Conservation (phyloP, 2,329 filamentous ascomycete species). For the Colletotrichum truncatum region DNA sequence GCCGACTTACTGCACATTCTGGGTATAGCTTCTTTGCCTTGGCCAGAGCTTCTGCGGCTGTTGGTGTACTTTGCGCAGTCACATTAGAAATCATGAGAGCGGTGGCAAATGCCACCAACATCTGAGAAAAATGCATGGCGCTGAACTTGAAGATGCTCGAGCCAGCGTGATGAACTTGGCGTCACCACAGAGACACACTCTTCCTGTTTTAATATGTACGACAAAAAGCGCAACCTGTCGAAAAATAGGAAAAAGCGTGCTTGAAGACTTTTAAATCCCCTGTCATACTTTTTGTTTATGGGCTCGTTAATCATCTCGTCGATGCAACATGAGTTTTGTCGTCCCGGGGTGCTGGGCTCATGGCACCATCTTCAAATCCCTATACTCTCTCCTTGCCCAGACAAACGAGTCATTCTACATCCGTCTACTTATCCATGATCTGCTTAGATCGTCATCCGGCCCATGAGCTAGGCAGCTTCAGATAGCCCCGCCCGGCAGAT, state of each 20-base stretch:
- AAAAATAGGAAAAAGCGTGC: background rate
- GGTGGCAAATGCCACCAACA: background rate
- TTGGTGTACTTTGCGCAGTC: background rate
- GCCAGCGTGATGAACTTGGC: too few relatives aligned
- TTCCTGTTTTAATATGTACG: too few relatives aligned
- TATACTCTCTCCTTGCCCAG: background rate
- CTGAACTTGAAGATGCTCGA: too few relatives aligned
- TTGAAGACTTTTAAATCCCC: slow-evolving; percentile 3
- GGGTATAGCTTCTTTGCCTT: slow-evolving; percentile 27
- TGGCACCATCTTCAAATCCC: background rate
- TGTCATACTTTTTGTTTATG: background rate
- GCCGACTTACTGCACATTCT: slow-evolving; percentile 29
- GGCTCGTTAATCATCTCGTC: too few relatives aligned
- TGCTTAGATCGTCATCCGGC: slow-evolving; percentile 1
- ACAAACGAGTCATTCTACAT: background rate
- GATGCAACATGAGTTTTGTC: too few relatives aligned
- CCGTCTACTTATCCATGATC: background rate
- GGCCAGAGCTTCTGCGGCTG: slow-evolving; percentile 6
- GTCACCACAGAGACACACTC: too few relatives aligned
- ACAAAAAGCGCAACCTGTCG: too few relatives aligned
- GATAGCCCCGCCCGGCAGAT: background rate
- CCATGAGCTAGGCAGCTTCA: background rate
- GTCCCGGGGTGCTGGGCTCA: background rate
- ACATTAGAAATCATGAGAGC: background rate
- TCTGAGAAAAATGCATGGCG: slow-evolving; percentile 2